Percentiles rank a stretch among this genome's conserved stretches.
These are phyloP conservation scores for Arthroderma sp. DNA, from an alignment of 2,329 filamentous ascomycete genomes.

Conservation along the genomic window DNA sequence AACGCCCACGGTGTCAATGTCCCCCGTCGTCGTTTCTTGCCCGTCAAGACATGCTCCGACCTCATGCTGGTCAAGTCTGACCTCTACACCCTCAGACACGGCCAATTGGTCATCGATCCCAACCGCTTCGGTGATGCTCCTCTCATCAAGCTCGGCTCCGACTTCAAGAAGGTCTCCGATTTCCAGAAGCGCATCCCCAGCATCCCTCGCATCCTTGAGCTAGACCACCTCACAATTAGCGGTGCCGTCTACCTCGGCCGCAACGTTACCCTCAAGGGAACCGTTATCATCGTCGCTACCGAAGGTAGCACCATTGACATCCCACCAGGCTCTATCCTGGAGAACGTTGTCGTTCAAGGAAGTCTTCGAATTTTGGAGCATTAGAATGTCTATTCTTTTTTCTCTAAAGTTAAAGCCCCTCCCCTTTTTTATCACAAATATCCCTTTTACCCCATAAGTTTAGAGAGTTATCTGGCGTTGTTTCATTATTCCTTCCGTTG, in stretches of 20 bases:
- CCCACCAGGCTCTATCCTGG: conserved; percentile 86
- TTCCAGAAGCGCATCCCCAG: conserved; percentile 40
- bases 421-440: too few relatives aligned
- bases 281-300: conserved; percentile 96
- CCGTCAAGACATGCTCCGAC: conserved; percentile 99
- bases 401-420: background rate
- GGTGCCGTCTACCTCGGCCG: conserved; percentile 94
- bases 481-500: background rate
- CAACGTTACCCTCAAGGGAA: conserved; percentile 88
- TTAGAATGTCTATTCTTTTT: conserved; percentile 26
- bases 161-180: conserved; percentile 99
- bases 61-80: conserved; percentile 99
- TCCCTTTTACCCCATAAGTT: background rate
- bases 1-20: conserved; percentile 99
- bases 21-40: conserved; percentile 91
- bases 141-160: conserved; percentile 93
- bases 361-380: conserved; percentile 66
- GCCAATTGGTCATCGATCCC: conserved; percentile 91
- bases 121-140: conserved; percentile 93
- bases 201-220: conserved; percentile 38
- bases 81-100: conserved; percentile 96
- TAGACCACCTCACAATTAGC: conserved; percentile 81
- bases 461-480: background rate
- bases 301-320: conserved; percentile 97
- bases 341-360: conserved; percentile 98